Evolutionary conservation across 2,329 filamentous ascomycete genomes (phyloP), one percentile per base, ranked within the genome.

Genomic region (Beauveria medogensis): DNA sequence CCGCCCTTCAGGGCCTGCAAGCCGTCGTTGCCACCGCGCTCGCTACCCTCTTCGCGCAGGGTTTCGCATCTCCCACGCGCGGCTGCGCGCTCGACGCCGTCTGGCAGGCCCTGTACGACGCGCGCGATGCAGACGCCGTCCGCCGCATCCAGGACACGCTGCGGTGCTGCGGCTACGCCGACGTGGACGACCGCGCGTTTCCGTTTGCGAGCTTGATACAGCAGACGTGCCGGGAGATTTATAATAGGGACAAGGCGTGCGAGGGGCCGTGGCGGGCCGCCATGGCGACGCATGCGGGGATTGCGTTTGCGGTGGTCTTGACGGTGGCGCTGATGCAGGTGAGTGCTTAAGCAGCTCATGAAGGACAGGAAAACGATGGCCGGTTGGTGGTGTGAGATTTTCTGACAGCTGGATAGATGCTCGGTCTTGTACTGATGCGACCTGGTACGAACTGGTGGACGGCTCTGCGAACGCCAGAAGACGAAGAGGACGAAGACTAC

Each of bases 101-200:
- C 44, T 91, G 88, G 88, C 73, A 76, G 65, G 64, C 62, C 3
- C 68, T 89, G 61, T 90, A 77, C 66, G 69, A 65, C 0, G 65
- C 67, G 0, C 83, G 85, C 63, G 75, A 89, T 59, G 77, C 64
- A 1, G 64, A 65, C 0, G 70, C 77, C 2, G 80, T 91, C 61
- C 75, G 78, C 47, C 71, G 73, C 2, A 86, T 91, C 55, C 88
- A 91, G 67, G 84, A 91, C 68, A 70, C 78, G 0, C 80, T 89
- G 37, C 69, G 80, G 8, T 91, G 88, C 73, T 91, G 88, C 65
- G 88, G 88, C 0, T 75, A 89, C 40, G 78, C 78, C 60, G 79
- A 76, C 5, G 69, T 83, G 30, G 71, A 69, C 34, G 86, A 91
- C 67, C 82, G 81, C 65, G 80, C 82, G 0, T 90, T 80, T 75